Base-by-base conservation (phyloP, 148 eudicot genomes). In the Oxyria digyna region DNA sequence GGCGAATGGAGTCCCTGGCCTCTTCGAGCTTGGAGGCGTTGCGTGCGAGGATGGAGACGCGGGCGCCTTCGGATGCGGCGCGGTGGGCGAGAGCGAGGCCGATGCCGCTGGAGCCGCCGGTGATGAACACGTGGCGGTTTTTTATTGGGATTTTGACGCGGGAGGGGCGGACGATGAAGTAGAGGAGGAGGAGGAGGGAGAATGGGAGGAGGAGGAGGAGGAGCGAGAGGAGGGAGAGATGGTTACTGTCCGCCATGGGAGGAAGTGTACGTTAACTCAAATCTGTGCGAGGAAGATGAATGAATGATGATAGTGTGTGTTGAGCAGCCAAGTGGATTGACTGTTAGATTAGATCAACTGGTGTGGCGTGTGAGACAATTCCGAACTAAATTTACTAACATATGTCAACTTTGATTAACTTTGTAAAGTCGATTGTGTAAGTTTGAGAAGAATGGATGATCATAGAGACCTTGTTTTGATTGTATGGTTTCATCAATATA, bases 51-150 rank as follows among this genome's bases (percentile, higher is more conserved):
- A 90, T 85, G 43, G 96, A 78, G 71, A 94, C 92, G 6, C 81
- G 78, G 0, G 97, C 91, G 5, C 98, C 98, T 20, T 80, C 73
- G 1, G 67, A 20, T 0, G 88, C 96, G 77, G 84, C 84, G 24
- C 59, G 86, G 67, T 67, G 87, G 42, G 99, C 99, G 3, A 90
- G 81, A 70, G 97, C 85, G 15, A 94, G 76, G 48, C 99, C 99
- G 73, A 94, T 94, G 78, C 99, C 99, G 80, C 96, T 90, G 2
- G 99, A 94, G 8, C 99, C 93, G 77, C 98, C 99, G 69, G 96
- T 88, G 85, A 94, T 91, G 84, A 94, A 82, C 26, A 87, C 87
- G 77, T 94, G 99, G 76, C 99, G 96, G 69, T 68, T 73, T 70
- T 87, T 86, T 78, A 94, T 81, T 1, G 97, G 97, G 79, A 94